Evolutionary conservation across 768 basidiomycete species (phyloP), one percentile per base, ranked within the genome.

Genomic region (Suillus subalutaceus): DNA sequence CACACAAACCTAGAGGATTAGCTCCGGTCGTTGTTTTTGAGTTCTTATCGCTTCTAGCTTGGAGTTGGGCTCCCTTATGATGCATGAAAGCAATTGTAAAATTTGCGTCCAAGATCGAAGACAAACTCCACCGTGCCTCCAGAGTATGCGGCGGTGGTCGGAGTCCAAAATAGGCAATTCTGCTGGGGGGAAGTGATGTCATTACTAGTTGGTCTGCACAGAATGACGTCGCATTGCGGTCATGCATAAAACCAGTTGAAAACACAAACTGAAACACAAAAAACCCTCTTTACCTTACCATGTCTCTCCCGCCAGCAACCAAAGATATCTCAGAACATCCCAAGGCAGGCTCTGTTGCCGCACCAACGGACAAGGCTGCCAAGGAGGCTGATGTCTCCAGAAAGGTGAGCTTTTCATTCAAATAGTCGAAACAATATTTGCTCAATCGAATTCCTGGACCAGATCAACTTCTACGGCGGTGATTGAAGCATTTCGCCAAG

Each of bases 391-490:
- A 96, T 74, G 85, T 96, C 66, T 88, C 93, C 71, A 85, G 93
- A 71, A 97, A 97, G 82, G 85, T 85, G 61, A 35, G 37, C 35
- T 63, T 52, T 18, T 44, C 38, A 32, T 30, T 26, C 7, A 52
- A 16, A 52, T 16, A 41, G 9, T 18, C 6, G 7, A 20, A 46
- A 1, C 2, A 26, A 57, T 18, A 12, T n/a, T 18, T 10, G 18
- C 23, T 60, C 41, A 41, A 41, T 65, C 10, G 20, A n/a, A 40
- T 23, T 12, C 2, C 18, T 4, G 59, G 4, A 65, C 63, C 18
- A 89, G 87, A 83, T 97, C 63, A 87, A 87, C 62, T 79, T 97
- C 53, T 96, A 90, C 73, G 93, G 90, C 69, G 87, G 87, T 92
- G 63, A 83, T 97, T 67, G 81, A 91, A 69, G 95, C 94, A 0